Evolutionary conservation across 2,329 filamentous ascomycete genomes (phyloP).

Genomic region (Penicillium rolfsii): DNA sequence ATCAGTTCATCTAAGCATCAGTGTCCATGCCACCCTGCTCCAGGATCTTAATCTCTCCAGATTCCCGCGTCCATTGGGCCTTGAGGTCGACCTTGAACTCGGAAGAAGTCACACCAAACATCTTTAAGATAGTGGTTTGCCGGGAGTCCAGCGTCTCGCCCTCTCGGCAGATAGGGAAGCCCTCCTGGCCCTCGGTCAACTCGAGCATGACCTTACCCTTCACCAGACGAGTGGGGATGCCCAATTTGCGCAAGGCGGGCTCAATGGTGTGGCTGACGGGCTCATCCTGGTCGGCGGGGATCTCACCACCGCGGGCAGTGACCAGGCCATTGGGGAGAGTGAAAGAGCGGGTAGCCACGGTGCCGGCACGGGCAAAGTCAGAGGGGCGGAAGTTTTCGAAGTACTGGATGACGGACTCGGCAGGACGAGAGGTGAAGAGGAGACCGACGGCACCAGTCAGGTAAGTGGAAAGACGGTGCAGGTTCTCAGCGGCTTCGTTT

Average conservation of each 20-base stretch:
- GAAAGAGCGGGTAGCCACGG: conserved; percentile 72
- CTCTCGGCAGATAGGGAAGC: conserved; percentile 79
- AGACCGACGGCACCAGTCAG: conserved; percentile 84
- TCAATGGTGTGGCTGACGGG: conserved; percentile 86
- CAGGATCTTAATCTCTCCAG: conserved; percentile 46
- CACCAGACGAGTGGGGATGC: conserved; percentile 84
- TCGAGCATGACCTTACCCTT: conserved; percentile 85
- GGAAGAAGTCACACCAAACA: conserved; percentile 86
- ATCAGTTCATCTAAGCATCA: conserved; percentile 35
- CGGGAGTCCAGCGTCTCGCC: conserved; percentile 84
- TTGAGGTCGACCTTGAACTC: conserved; percentile 84
- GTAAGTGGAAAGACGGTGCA: conserved; percentile 69
- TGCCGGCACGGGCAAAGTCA: conserved; percentile 91
- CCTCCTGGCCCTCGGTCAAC: conserved; percentile 48
- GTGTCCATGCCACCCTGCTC: conserved; percentile 49
- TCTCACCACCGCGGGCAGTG: conserved; percentile 75
- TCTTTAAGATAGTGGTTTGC: conserved; percentile 90
- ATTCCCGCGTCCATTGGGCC: conserved; percentile 60
- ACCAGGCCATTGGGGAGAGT: conserved; percentile 81
- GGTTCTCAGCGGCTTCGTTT: conserved; percentile 78
- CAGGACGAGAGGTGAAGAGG: conserved; percentile 80
- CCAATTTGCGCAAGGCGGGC: conserved; percentile 84
- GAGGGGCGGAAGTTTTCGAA: conserved; percentile 73
- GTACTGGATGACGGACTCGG: conserved; percentile 68
- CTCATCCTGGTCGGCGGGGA: conserved; percentile 79